Conservation (phyloP, 2,329 filamentous ascomycete species). For the Domatiomyces globalis region DNA sequence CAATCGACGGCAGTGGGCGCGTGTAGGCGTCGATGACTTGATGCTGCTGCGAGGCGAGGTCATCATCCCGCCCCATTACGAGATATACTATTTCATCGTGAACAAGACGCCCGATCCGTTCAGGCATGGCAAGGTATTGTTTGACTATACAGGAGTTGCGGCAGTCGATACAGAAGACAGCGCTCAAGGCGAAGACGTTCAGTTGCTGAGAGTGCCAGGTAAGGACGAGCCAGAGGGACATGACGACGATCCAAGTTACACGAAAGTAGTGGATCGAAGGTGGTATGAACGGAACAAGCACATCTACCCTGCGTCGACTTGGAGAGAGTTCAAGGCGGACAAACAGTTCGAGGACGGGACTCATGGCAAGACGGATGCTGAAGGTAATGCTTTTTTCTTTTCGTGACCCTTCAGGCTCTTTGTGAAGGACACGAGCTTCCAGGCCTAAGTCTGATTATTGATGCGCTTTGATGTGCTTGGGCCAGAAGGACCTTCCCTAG, state of each 20-base stretch:
- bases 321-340: conserved; percentile 87
- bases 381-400: conserved; percentile 91
- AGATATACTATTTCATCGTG: conserved; percentile 93
- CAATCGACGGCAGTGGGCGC: conserved; percentile 60
- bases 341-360: conserved; percentile 57
- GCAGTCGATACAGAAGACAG: conserved; percentile 15
- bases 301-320: conserved; percentile 89
- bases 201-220: conserved; percentile 30
- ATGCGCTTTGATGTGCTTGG: no score
- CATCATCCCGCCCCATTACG: conserved; percentile 93
- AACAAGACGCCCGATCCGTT: conserved; percentile 52
- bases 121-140: conserved; percentile 62
- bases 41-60: conserved; percentile 83
- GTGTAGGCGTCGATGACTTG: conserved; percentile 86
- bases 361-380: conserved; percentile 61
- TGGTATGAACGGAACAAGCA: conserved; percentile 99
- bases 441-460: no score
- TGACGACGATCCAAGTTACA: conserved; percentile 61
- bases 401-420: conserved; percentile 14
- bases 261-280: conserved; percentile 86
- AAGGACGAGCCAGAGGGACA: conserved; percentile 56
- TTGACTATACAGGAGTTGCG: conserved; percentile 52
- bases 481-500: not conserved
- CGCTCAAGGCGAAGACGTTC: conserved; percentile 23
- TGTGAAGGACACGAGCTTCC: not conserved